A percentile compares a stretch with the other conserved stretches of the same genome.
Evolutionary conservation across 148 eudicot genomes (phyloP).

Genomic region (Tetragonia tetragonoides): DNA sequence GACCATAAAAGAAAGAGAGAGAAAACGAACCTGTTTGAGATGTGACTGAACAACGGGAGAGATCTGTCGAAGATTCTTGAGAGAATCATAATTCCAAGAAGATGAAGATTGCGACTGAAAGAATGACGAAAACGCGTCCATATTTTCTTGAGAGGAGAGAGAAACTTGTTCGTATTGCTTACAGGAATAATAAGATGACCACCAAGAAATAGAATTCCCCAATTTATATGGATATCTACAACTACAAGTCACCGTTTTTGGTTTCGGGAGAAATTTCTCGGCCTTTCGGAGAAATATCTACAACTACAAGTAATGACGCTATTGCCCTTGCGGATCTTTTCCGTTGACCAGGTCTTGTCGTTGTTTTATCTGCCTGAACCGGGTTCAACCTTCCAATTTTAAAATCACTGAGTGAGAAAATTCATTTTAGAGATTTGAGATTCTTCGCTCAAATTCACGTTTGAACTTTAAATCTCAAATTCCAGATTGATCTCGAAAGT

Average conservation of each 20-base stretch:
- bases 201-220: too few species aligned
- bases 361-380: background rate
- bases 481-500: too few species aligned
- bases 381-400: background rate
- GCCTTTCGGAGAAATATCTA: too few species aligned
- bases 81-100: conserved; percentile 62
- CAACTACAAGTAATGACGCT: conserved; percentile 2
- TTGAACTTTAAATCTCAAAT: too few species aligned
- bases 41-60: conserved; percentile 77
- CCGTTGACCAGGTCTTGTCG: too few species aligned
- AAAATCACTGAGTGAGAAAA: too few species aligned
- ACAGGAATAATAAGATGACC: background rate
- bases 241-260: background rate
- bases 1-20: background rate
- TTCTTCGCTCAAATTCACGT: too few species aligned
- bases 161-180: background rate
- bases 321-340: background rate
- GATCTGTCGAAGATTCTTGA: conserved; percentile 79
- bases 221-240: too few species aligned
- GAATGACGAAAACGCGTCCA: conserved; percentile 71
- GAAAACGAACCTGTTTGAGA: conserved; percentile 69
- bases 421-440: too few species aligned
- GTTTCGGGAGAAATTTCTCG: conserved; percentile 3
- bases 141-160: conserved; percentile 13
- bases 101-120: conserved; percentile 44